These are phyloP conservation scores for Beauveria sp. DNA, from an alignment of 2,329 filamentous ascomycete genomes.

Conservation along the genomic window DNA sequence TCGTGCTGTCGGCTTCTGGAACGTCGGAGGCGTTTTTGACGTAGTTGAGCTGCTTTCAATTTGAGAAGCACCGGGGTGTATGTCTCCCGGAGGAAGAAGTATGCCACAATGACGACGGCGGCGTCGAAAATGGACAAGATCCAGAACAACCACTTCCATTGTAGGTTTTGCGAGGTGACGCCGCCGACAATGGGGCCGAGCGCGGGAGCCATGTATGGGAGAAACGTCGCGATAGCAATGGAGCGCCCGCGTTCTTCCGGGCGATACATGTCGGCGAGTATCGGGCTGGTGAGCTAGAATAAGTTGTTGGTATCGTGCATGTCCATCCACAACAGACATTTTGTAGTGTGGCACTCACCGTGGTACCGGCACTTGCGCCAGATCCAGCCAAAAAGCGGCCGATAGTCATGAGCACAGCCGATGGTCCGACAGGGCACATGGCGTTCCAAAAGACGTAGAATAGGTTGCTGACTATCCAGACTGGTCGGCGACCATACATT, in stretches of 20 bases:
- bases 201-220: constrained; percentile 48
- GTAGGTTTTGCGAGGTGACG: constrained; percentile 52
- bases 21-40: neutral
- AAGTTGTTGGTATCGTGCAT: neutral
- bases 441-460: constrained; percentile 31
- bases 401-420: constrained; percentile 23
- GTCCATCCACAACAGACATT: neutral
- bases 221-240: constrained; percentile 22
- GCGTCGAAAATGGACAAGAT: constrained; percentile 51
- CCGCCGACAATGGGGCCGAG: constrained; percentile 61
- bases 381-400: constrained; percentile 18
- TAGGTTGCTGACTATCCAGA: constrained; percentile 25
- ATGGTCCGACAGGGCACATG: constrained; percentile 24
- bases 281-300: constrained; percentile 23
- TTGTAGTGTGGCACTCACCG: constrained; percentile 14
- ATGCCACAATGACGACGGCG: constrained; percentile 43
- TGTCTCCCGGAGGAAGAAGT: constrained; percentile 47
- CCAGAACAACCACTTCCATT: constrained; percentile 66
- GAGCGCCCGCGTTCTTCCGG: constrained; percentile 28
- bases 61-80: constrained; percentile 55
- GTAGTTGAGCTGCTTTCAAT: neutral
- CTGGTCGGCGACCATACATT: constrained; percentile 25
- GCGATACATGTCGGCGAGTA: constrained; percentile 28
- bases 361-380: constrained; percentile 22
- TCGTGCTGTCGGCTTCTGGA: neutral